Evolutionary conservation across 441 rosid species (phyloP), one percentile per base, ranked within the genome.

Genomic region (Lepidium campestre): DNA sequence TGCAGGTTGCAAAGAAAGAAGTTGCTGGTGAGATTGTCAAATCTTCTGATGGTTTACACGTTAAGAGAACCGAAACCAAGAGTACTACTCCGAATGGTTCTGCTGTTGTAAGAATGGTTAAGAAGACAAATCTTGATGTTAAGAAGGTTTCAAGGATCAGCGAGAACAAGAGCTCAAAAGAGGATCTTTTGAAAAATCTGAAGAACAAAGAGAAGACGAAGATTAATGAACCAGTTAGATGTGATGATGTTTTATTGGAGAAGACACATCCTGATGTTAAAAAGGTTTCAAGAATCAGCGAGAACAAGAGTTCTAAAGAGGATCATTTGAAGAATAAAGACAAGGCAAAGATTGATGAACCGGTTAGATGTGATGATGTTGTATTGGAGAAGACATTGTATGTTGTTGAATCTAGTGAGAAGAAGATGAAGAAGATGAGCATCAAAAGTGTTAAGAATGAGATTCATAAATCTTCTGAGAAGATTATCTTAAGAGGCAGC

Each of bases 311-410:
- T 47, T 46, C 56, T 5, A 62, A 32, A 18, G 34, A 62, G 23
- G 69, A 65, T 27, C n/a, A 12, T 36, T 9, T 37, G 49, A 64
- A 50, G 58, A 37, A 39, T 7, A 40, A 40, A 49, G 59, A 52
- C 29, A 65, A 65, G 50, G 7, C 1, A 3, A 17, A 50, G 49
- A 39, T 39, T 27, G 49, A 37, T n/a, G 65, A 42, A 27, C 48
- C 48, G 2, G 46, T 9, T 4, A 49, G 1, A 14, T n/a, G 47
- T 49, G 68, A 50, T 11, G 68, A 50, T 18, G 47, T 45, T 53
- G 68, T 57, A 29, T 4, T 32, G 31, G 77, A 66, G 64, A 74
- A 73, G 69, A 73, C 69, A 45, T 22, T 67, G 54, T 61, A 39
- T 46, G 69, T 67, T 67, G 69, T 55, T 73, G 77, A 55, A 20